Percentiles rank a stretch among this genome's conserved stretches.
Conservation (phyloP, 2,329 filamentous ascomycete species). For the Arthrobotrys sinensis region DNA sequence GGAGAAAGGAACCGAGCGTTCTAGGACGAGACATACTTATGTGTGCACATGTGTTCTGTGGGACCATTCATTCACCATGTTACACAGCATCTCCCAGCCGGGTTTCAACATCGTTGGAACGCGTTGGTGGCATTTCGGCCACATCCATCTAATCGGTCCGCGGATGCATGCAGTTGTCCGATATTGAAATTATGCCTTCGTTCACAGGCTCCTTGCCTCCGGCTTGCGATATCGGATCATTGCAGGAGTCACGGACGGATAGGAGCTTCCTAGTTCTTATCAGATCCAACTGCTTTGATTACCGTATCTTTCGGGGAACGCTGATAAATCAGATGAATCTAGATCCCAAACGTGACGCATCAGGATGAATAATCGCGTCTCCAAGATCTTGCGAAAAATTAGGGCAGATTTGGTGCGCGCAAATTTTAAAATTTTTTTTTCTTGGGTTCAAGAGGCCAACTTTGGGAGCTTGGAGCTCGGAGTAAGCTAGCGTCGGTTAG, state of each 20-base stretch:
- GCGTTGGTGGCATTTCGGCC: slow-evolving; percentile 17
- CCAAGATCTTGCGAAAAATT: slow-evolving; percentile 12
- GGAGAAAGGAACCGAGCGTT: slow-evolving; percentile 1
- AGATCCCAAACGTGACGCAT: slow-evolving; percentile 46
- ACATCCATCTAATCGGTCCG: slow-evolving; percentile 1
- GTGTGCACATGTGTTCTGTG: slow-evolving; percentile 3
- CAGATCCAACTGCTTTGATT: slow-evolving; percentile 41
- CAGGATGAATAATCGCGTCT: slow-evolving; percentile 49
- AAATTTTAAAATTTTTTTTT: slow-evolving; percentile 18
- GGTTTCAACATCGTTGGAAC: slow-evolving; percentile 26
- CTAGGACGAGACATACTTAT: slow-evolving; percentile 2
- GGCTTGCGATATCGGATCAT: slow-evolving; percentile 38
- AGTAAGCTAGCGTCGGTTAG: slow-evolving; percentile 35
- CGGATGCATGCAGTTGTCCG: slow-evolving; percentile 14
- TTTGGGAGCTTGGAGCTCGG: slow-evolving; percentile 32
- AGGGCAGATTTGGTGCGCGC: slow-evolving; percentile 29
- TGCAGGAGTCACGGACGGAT: not conserved
- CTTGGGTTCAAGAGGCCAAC: slow-evolving; percentile 12
- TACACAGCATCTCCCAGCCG: slow-evolving; percentile 31
- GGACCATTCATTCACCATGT: slow-evolving; percentile 8
- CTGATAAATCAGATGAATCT: slow-evolving; percentile 58
- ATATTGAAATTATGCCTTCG: not conserved
- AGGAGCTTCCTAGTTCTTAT: slow-evolving; percentile 32
- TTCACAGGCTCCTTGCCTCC: not conserved
- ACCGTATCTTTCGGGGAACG: slow-evolving; percentile 20